Conservation (phyloP, 768 basidiomycete species). For the Amanita pseudoporphyria region DNA sequence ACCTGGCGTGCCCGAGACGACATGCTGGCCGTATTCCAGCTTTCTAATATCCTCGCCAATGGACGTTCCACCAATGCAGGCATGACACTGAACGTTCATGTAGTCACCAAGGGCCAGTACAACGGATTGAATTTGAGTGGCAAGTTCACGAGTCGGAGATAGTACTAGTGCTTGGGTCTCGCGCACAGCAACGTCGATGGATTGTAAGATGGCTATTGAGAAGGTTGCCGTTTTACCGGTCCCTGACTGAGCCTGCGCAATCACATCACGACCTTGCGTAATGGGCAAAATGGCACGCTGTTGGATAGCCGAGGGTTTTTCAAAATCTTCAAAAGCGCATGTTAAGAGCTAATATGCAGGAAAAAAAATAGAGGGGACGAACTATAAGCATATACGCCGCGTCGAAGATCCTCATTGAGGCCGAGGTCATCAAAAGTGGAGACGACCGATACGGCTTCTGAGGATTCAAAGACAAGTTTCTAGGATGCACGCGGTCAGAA, state of each 20-base stretch:
- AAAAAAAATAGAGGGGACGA: constrained; percentile 14
- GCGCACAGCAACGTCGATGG: constrained; percentile 89
- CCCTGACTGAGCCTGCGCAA: constrained; percentile 98
- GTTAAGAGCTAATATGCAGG: background rate
- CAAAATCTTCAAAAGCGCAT: constrained; percentile 53
- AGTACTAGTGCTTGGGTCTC: constrained; percentile 96
- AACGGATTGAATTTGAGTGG: constrained; percentile 98
- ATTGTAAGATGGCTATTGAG: constrained; percentile 96
- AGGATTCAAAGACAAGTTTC: constrained; percentile 95
- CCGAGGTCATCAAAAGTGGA: constrained; percentile 87
- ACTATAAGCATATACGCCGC: constrained; percentile 99
- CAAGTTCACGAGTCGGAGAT: constrained; percentile 96
- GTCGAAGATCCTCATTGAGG: constrained; percentile 89
- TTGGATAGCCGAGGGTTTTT: constrained; percentile 98
- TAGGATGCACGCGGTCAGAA: constrained; percentile 17
- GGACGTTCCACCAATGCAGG: constrained; percentile 94
- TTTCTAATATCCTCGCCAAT: constrained; percentile 97
- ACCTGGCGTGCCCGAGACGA: constrained; percentile 95
- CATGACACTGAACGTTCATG: constrained; percentile 99
- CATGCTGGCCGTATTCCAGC: constrained; percentile 94
- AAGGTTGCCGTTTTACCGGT: constrained; percentile 99
- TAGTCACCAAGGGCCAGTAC: constrained; percentile 95
- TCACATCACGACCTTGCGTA: constrained; percentile 92
- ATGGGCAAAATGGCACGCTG: constrained; percentile 97
- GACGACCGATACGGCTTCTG: constrained; percentile 82